Percentiles rank a stretch among this genome's conserved stretches.
Evolutionary conservation across 495 filamentous ascomycete genomes (phyloP).

Genomic region (Extremus antarcticus): DNA sequence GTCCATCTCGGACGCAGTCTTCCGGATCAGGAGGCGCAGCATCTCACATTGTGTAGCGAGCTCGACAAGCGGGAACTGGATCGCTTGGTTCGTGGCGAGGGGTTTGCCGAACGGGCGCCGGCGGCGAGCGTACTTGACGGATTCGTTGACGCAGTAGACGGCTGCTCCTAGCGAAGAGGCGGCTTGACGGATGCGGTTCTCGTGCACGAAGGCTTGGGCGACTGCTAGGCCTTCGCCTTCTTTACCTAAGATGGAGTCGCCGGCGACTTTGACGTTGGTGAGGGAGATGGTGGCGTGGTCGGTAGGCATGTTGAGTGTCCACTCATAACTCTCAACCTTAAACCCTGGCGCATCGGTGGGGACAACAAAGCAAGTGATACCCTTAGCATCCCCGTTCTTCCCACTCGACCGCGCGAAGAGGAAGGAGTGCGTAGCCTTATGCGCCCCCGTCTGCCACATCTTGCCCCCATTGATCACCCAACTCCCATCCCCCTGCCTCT

Average conservation of each 20-base stretch:
- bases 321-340: slow-evolving; percentile 43
- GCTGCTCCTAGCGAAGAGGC: slow-evolving; percentile 48
- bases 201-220: slow-evolving; percentile 52
- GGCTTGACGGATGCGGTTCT: slow-evolving; percentile 51
- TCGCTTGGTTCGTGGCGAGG: slow-evolving; percentile 46
- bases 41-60: slow-evolving; percentile 49
- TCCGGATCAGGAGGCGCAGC: slow-evolving; percentile 47
- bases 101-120: slow-evolving; percentile 45
- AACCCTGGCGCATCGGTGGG: slow-evolving; percentile 38
- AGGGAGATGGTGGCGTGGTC: slow-evolving; percentile 46
- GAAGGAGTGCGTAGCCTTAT: slow-evolving; percentile 46
- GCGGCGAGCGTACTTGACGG: slow-evolving; percentile 40
- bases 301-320: slow-evolving; percentile 53
- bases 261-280: slow-evolving; percentile 39
- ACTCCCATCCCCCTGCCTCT: slow-evolving; percentile 30
- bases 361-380: slow-evolving; percentile 49
- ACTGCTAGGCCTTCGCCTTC: slow-evolving; percentile 42
- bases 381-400: slow-evolving; percentile 34
- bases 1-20: slow-evolving; percentile 51
- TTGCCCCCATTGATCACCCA: slow-evolving; percentile 46
- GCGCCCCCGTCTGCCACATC: slow-evolving; percentile 53
- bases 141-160: slow-evolving; percentile 43
- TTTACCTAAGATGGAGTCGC: slow-evolving; percentile 37
- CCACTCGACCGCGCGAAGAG: slow-evolving; percentile 47
- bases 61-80: slow-evolving; percentile 51